Percentiles rank a stretch among this genome's conserved stretches.
These are phyloP conservation scores for Ustilago xerochloae DNA, from an alignment of 1,284 basidiomycete genomes.

Conservation along the genomic window DNA sequence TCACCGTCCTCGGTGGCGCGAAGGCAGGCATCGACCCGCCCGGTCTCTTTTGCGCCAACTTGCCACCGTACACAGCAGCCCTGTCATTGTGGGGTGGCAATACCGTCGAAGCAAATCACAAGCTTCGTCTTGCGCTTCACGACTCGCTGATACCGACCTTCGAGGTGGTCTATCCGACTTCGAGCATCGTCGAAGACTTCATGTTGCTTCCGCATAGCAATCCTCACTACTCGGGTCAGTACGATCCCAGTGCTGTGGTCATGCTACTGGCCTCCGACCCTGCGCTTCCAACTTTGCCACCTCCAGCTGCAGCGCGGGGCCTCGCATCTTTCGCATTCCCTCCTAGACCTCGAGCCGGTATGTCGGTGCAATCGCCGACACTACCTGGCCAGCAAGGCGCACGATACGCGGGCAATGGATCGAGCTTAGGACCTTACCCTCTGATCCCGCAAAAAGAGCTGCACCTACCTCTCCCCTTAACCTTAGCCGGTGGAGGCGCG, in stretches of 20 bases:
- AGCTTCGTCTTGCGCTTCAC: conserved; percentile 56
- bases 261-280: conserved; percentile 65
- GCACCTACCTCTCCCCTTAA: conserved; percentile 57
- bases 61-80: conserved; percentile 79
- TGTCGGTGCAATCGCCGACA: background rate
- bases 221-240: conserved; percentile 78
- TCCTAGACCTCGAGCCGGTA: conserved; percentile 16
- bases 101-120: conserved; percentile 66
- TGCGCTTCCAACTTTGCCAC: conserved; percentile 58
- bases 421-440: background rate
- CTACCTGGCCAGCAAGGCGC: background rate
- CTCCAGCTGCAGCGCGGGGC: conserved; percentile 59
- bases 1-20: conserved; percentile 82
- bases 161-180: conserved; percentile 74
- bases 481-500: conserved; percentile 54
- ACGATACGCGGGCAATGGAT: background rate
- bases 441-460: conserved; percentile 32
- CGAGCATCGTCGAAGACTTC: conserved; percentile 75
- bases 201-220: conserved; percentile 77
- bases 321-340: conserved; percentile 61
- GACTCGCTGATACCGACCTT: conserved; percentile 71
- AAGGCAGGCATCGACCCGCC: conserved; percentile 71
- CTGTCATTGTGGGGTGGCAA: conserved; percentile 69
- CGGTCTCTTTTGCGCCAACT: conserved; percentile 78
- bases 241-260: conserved; percentile 78